Evolutionary conservation across 257 asterid genomes (phyloP), one percentile per base, ranked within the genome.

Genomic region (Nyctanthes arbortristis): DNA sequence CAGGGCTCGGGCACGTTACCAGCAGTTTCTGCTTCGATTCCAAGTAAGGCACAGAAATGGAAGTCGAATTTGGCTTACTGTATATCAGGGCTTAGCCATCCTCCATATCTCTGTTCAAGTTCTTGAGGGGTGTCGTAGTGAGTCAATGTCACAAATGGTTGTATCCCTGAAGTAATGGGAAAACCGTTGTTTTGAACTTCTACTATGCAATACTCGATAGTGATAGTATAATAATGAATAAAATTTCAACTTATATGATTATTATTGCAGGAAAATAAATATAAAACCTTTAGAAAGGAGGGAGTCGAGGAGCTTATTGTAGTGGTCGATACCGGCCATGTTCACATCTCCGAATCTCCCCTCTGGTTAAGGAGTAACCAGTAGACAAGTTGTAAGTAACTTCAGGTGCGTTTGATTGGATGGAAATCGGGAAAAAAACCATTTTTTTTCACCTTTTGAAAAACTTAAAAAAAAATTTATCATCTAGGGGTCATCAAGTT

Each of bases 121-220:
- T 86, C 96, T 72, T 88, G 89, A 34, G 96, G 93, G 62, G 81
- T 57, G 66, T 86, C 96, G 71, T 80, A 81, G 75, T 87, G 94
- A 63, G 78, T 79, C 74, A 86, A 78, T 30, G 92, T 59, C 3
- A 76, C 90, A 70, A 86, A 82, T 10, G 96, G 96, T 68, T 57
- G 63, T 34, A 88, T 86, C 62, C 89, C 92, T 88, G 80, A 65
- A 65, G 12, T 32, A 2, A 8, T 24, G 25, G 8, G 63, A 24
- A 32, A 30, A 47, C 20, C 28, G 9, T 36, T 14, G n/a, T n/a
- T n/a, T n/a, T n/a, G n/a, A n/a, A n/a, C n/a, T n/a, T n/a, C n/a
- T n/a, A n/a, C n/a, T n/a, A n/a, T n/a, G n/a, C n/a, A 9, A 37
- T 37, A 37, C 5, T 37, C 16, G 2, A 37, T 37, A 36, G 4